These are phyloP conservation scores for Saxophila tyrrhenica DNA, from an alignment of 495 filamentous ascomycete genomes.

Conservation along the genomic window DNA sequence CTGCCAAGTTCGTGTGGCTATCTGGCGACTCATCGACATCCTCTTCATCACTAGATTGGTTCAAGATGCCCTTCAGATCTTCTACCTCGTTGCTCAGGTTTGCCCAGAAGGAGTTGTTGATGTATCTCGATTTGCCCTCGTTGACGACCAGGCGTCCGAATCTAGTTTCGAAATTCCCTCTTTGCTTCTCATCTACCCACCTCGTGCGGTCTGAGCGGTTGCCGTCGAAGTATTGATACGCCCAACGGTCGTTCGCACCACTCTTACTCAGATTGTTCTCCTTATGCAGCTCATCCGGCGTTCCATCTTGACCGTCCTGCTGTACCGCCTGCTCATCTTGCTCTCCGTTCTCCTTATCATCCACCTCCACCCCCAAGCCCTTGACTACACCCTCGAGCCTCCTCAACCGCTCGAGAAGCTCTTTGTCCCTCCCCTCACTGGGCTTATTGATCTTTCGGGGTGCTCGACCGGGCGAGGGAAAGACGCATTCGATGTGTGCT, in stretches of 20 bases:
- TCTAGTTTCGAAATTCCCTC: conserved; percentile 32
- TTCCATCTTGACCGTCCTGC: conserved; percentile 2
- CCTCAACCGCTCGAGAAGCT: conserved; percentile 64
- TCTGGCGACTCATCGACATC: conserved; percentile 51
- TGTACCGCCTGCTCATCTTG: conserved; percentile 1
- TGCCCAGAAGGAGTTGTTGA: conserved; percentile 85
- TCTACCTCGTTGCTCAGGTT: conserved; percentile 71
- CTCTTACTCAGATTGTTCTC: neutral
- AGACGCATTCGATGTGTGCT: conserved; percentile 69
- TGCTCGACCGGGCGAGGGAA: conserved; percentile 71
- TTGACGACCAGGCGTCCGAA: conserved; percentile 74
- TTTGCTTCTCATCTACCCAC: conserved; percentile 24
- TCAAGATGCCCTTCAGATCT: conserved; percentile 62
- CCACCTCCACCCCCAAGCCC: conserved; percentile 41
- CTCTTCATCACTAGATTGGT: conserved; percentile 57
- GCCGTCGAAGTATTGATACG: neutral
- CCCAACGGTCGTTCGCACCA: neutral
- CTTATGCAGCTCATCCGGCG: neutral
- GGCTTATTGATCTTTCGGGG: conserved; percentile 58
- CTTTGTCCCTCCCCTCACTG: conserved; percentile 46
- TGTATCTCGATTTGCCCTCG: conserved; percentile 68
- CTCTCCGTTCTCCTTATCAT: conserved; percentile 19
- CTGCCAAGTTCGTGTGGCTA: conserved; percentile 24
- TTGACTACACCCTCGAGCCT: conserved; percentile 76
- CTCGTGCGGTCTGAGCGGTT: conserved; percentile 15